Evolutionary conservation across 345 rosid species (phyloP), one percentile per base, ranked within the genome.

Genomic region (Passiflora organensis): DNA sequence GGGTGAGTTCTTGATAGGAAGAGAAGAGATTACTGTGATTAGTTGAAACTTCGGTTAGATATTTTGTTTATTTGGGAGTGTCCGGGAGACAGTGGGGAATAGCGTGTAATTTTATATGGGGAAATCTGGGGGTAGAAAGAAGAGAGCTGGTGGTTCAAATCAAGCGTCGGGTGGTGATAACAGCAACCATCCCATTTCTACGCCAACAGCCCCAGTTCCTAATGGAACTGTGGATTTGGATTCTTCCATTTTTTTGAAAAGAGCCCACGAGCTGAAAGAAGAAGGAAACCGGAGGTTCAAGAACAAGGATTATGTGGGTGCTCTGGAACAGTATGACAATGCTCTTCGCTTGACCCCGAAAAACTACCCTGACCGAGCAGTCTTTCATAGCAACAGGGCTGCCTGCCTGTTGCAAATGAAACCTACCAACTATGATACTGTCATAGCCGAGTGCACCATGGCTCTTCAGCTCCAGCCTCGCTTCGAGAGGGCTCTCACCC

Each of bases 381-480:
- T 93, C 53, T 89, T 84, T 59, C 96, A 93, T 25, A 84, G 96
- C 80, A 93, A 93, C 32, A 74, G 89, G 50, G 96, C 99, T 22
- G 96, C 96, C 56, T 91, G 97, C 62, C 75, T 91, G 82, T 87
- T 91, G 96, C 99, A 93, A 63, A 84, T 93, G 99, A 93, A 93
- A 56, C 99, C 99, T 2, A 72, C 88, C 24, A 88, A 88, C 53
- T 93, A 88, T 48, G 99, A 84, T 13, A 58, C 75, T 36, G 94
- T 88, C 32, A 91, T 91, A 70, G 50, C 83, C 22, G 98, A 91
- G 78, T 91, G 98, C 61, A 67, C 71, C 11, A 50, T 84, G 83
- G 98, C 96, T 1, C 88, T 91, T 58, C 83, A 82, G 75, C 83
- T 82, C 16, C 96, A 91, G 62, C 96, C 98, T 64, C 72, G 74